A percentile compares a stretch with the other conserved stretches of the same genome.
Evolutionary conservation across 192 early-diverging fungal genomes (phyloP).

Genomic region (Rhizoclosmatium sp.): DNA sequence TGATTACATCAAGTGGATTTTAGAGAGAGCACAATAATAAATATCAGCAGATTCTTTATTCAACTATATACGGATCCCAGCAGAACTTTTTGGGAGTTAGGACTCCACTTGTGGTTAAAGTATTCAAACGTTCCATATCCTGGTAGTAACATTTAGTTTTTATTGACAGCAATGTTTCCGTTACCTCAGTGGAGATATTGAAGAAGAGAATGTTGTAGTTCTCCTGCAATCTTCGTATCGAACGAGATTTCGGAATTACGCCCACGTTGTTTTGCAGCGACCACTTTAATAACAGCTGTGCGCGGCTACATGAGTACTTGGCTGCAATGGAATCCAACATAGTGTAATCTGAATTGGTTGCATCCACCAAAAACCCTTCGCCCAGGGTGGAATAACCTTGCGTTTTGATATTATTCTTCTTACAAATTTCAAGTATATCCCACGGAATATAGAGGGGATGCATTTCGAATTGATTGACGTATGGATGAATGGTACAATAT

Average conservation of each 20-base stretch:
- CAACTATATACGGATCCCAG: constrained; percentile 48
- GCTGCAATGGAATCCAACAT: constrained; percentile 18
- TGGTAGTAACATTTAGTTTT: background rate
- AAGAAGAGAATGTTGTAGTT: constrained; percentile 45
- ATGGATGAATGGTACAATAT: constrained; percentile 23
- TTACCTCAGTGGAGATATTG: background rate
- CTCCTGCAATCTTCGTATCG: constrained; percentile 39
- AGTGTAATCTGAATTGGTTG: background rate
- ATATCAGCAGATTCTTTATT: constrained; percentile 5
- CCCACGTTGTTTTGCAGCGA: constrained; percentile 21
- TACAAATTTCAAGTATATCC: constrained; percentile 30
- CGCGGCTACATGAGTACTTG: constrained; percentile 24
- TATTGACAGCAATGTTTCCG: background rate
- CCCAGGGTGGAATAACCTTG: constrained; percentile 53
- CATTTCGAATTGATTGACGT: constrained; percentile 47
- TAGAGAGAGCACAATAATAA: background rate
- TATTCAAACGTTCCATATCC: constrained; percentile 40
- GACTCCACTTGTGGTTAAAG: background rate
- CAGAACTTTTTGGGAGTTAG: constrained; percentile 40
- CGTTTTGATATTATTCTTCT: constrained; percentile 21
- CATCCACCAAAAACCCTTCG: constrained; percentile 44
- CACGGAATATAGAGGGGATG: constrained; percentile 41
- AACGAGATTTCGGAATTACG: constrained; percentile 51
- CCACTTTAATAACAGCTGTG: constrained; percentile 53
- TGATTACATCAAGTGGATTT: constrained; percentile 41